A percentile compares a stretch with the other conserved stretches of the same genome.
These are phyloP conservation scores for Fonsecaea nubica DNA, from an alignment of 2,329 filamentous ascomycete genomes.

Conservation along the genomic window DNA sequence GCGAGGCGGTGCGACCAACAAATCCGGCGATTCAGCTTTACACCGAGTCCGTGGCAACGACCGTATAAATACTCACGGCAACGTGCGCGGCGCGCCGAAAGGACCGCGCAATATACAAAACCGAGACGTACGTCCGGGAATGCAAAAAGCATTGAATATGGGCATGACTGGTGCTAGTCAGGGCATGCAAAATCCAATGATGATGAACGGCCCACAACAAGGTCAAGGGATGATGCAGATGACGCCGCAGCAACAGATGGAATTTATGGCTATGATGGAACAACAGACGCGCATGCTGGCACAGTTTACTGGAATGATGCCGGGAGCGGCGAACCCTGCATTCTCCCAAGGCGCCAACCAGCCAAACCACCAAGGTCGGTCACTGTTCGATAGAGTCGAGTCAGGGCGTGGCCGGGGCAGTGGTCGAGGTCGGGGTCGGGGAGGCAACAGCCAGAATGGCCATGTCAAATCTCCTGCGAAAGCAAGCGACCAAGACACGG, in stretches of 20 bases:
- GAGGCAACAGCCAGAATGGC: constrained; percentile 35
- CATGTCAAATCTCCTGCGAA: constrained; percentile 31
- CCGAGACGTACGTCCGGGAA: constrained; percentile 53
- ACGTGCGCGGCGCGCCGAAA: constrained; percentile 66
- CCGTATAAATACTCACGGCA: constrained; percentile 78
- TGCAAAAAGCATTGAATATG: constrained; percentile 53
- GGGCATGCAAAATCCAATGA: constrained; percentile 54
- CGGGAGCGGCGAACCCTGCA: constrained; percentile 60
- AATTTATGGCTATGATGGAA: constrained; percentile 78
- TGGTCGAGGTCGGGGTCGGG: constrained; percentile 35
- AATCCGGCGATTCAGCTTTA: constrained; percentile 73
- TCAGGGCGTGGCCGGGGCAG: constrained; percentile 36
- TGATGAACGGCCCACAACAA: constrained; percentile 51
- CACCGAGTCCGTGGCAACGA: constrained; percentile 82
- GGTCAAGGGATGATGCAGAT: constrained; percentile 61
- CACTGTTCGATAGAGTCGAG: constrained; percentile 76
- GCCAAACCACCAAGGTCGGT: constrained; percentile 57
- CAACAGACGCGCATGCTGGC: constrained; percentile 88
- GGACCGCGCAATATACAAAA: constrained; percentile 68
- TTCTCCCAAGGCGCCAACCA: constrained; percentile 48
- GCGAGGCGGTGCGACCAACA: constrained; percentile 84
- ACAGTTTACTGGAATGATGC: constrained; percentile 66
- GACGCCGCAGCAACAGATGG: constrained; percentile 73
- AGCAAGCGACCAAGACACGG: constrained; percentile 29
- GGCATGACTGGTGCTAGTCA: constrained; percentile 25